phyloP scores from a whole-genome alignment of 2,329 filamentous ascomycete genomes.

The Pseudocercospora vitis region DNA sequence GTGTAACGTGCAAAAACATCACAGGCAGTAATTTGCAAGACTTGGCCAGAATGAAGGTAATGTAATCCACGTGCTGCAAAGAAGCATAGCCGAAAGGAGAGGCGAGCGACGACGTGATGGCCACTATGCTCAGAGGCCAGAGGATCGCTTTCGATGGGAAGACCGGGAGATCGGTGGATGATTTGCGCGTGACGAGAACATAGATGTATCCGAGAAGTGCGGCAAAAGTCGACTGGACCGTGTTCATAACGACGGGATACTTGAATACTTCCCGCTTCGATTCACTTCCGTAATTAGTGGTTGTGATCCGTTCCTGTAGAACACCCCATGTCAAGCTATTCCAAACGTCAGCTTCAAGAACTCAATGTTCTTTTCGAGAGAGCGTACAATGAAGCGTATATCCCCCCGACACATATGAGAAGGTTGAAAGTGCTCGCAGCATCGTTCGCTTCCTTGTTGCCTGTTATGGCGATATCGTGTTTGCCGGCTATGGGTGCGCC shows the following conservation, averaged over 20 bases:
- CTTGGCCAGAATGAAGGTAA: slow-evolving; percentile 96
- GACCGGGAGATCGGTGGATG: slow-evolving; percentile 55
- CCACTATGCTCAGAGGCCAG: slow-evolving; percentile 76
- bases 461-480: slow-evolving; percentile 28
- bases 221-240: slow-evolving; percentile 87
- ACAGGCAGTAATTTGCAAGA: slow-evolving; percentile 98
- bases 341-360: not conserved
- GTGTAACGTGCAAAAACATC: slow-evolving; percentile 91
- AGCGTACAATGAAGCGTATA: slow-evolving; percentile 89
- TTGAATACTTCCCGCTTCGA: slow-evolving; percentile 72
- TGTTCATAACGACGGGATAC: slow-evolving; percentile 94
- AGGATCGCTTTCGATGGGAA: slow-evolving; percentile 77
- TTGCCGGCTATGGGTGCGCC: slow-evolving; percentile 29
- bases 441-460: slow-evolving; percentile 22
- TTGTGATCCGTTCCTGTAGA: slow-evolving; percentile 96
- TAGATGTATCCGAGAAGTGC: slow-evolving; percentile 80
- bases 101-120: slow-evolving; percentile 81
- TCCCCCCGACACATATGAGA: slow-evolving; percentile 84
- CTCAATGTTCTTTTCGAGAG: slow-evolving; percentile 1
- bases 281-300: slow-evolving; percentile 73
- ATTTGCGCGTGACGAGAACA: slow-evolving; percentile 60
- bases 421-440: slow-evolving; percentile 58
- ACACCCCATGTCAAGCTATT: slow-evolving; percentile 87
- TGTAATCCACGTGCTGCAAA: slow-evolving; percentile 92
- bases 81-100: slow-evolving; percentile 95